These are phyloP conservation scores for Sanguinoderma infundibulare DNA, from an alignment of 1,284 basidiomycete species.

Conservation along the genomic window DNA sequence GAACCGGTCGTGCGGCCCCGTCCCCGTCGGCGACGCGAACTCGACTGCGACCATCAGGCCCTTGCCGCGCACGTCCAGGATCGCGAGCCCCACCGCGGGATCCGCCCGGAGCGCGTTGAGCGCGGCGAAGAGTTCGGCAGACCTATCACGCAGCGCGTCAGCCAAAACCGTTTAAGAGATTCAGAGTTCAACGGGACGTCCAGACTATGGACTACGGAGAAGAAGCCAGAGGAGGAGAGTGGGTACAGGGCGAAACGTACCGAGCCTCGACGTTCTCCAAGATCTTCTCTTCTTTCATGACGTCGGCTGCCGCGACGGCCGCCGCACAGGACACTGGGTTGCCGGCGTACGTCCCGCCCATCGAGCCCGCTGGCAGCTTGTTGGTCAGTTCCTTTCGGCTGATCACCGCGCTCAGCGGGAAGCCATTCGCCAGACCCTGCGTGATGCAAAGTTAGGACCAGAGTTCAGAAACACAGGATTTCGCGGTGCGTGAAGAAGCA, in stretches of 20 bases:
- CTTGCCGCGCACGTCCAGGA: slow-evolving; percentile 79
- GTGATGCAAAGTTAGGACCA: background rate
- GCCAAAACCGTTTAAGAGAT: background rate
- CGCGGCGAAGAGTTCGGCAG: slow-evolving; percentile 70
- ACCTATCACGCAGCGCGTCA: slow-evolving; percentile 45
- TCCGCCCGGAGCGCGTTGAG: slow-evolving; percentile 62
- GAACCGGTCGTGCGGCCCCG: slow-evolving; percentile 47
- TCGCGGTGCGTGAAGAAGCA: no score
- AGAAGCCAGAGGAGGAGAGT: background rate
- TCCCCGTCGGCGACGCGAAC: slow-evolving; percentile 65
- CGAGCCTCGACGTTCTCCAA: slow-evolving; percentile 79
- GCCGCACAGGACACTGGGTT: slow-evolving; percentile 92
- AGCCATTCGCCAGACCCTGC: slow-evolving; percentile 90
- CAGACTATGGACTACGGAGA: background rate
- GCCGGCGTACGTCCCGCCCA: slow-evolving; percentile 92
- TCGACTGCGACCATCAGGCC: slow-evolving; percentile 87
- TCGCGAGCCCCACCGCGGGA: slow-evolving; percentile 53
- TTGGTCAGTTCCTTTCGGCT: slow-evolving; percentile 85
- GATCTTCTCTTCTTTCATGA: slow-evolving; percentile 78
- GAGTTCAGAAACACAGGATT: no score
- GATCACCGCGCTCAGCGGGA: slow-evolving; percentile 89
- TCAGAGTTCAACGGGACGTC: background rate
- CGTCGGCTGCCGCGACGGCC: slow-evolving; percentile 80
- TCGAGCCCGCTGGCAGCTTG: slow-evolving; percentile 77
- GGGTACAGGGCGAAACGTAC: no score